A percentile compares a stretch with the other conserved stretches of the same genome.
Evolutionary conservation across 2,329 filamentous ascomycete species (phyloP).

Genomic region (Diaporthe humulicola): DNA sequence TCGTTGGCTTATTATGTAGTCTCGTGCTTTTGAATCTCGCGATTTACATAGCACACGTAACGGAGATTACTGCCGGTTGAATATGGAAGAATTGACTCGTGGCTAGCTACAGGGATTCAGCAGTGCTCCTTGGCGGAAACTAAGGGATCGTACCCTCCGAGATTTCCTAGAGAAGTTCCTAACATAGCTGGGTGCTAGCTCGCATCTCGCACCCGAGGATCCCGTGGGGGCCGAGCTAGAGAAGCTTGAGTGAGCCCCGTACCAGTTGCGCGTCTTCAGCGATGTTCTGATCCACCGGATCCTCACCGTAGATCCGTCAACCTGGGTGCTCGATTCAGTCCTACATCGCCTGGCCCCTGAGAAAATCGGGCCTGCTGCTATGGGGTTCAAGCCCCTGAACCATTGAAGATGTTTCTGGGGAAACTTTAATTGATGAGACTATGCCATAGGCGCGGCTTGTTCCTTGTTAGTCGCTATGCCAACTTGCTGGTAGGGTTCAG

Average conservation of each 20-base stretch:
- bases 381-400: slow-evolving; percentile 1
- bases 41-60: slow-evolving; percentile 22
- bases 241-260: not conserved
- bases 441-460: not conserved
- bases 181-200: not conserved
- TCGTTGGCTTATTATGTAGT: slow-evolving; percentile 10
- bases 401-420: not conserved
- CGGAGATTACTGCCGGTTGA: slow-evolving; percentile 34
- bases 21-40: slow-evolving; percentile 9
- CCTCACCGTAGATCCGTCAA: slow-evolving; percentile 11
- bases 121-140: slow-evolving; percentile 21
- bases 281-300: slow-evolving; percentile 9
- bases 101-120: slow-evolving; percentile 7
- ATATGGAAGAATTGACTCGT: slow-evolving; percentile 38
- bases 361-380: not conserved
- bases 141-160: slow-evolving; percentile 20
- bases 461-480: not conserved
- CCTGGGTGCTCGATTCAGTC: not conserved
- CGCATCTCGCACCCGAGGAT: not conserved
- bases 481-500: not conserved
- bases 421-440: slow-evolving; percentile 4
- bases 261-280: not conserved
- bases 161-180: not conserved
- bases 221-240: not conserved
- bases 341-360: not conserved